These are phyloP conservation scores for Parafenestella ontariensis DNA, from an alignment of 2,329 filamentous ascomycete genomes.

Conservation along the genomic window DNA sequence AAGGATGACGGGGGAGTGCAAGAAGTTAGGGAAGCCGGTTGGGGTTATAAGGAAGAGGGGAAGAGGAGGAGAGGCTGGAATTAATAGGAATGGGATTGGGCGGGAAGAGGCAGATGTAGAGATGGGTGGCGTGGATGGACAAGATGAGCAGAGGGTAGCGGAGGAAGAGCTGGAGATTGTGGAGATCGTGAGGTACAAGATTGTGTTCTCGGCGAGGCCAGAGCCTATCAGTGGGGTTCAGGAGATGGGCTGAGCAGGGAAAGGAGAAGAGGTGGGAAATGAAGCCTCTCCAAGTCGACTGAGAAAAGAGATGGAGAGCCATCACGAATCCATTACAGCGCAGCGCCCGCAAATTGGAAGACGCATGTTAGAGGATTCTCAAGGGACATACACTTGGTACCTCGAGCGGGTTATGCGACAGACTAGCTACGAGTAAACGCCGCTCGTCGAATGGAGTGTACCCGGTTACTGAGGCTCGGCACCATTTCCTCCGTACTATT, in stretches of 20 bases:
- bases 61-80: slow-evolving; percentile 1
- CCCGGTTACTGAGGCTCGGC: slow-evolving; percentile 5
- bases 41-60: slow-evolving; percentile 70
- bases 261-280: not conserved
- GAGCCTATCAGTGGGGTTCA: slow-evolving; percentile 70
- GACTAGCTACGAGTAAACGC: not conserved
- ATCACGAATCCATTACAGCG: not conserved
- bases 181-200: slow-evolving; percentile 85
- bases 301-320: not conserved
- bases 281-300: not conserved
- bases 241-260: slow-evolving; percentile 19
- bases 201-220: slow-evolving; percentile 82
- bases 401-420: not conserved
- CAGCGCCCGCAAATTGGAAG: not conserved
- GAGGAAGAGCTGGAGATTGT: slow-evolving; percentile 75
- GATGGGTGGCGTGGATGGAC: slow-evolving; percentile 32
- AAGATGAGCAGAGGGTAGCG: slow-evolving; percentile 12
- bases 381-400: not conserved
- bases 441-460: too few species aligned
- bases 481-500: slow-evolving; percentile 1
- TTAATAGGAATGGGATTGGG: not conserved
- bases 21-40: slow-evolving; percentile 79
- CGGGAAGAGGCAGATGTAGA: slow-evolving; percentile 28
- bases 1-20: slow-evolving; percentile 86
- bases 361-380: too few species aligned